phyloP scores from a whole-genome alignment of 495 filamentous ascomycete genomes.

The Annulohypoxylon nitens region DNA sequence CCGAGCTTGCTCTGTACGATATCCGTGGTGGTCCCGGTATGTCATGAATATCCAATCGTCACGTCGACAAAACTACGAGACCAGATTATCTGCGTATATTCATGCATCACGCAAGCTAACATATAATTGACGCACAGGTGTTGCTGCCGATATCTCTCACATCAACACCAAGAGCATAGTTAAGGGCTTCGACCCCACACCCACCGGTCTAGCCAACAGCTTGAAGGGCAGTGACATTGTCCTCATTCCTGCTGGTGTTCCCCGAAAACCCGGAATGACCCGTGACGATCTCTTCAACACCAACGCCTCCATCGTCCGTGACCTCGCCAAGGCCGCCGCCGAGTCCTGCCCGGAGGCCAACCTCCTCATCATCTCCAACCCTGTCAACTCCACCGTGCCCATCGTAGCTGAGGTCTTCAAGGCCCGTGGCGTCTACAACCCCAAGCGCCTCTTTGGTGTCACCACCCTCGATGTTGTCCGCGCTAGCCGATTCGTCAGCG shows the following conservation, averaged over 20 bases:
- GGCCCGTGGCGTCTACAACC: conserved; percentile 93
- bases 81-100: background rate
- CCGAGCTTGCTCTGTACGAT: conserved; percentile 95
- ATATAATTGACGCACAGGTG: conserved; percentile 69
- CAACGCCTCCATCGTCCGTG: conserved; percentile 98
- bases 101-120: conserved; percentile 22
- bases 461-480: conserved; percentile 99
- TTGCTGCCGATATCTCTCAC: conserved; percentile 96
- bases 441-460: conserved; percentile 97
- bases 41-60: conserved; percentile 48
- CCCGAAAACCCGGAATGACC: conserved; percentile 99
- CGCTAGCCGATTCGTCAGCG: conserved; percentile 94
- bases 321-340: conserved; percentile 95
- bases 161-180: conserved; percentile 99
- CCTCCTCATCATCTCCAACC: conserved; percentile 97
- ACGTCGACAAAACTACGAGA: background rate
- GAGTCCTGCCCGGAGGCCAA: conserved; percentile 92
- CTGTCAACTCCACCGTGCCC: conserved; percentile 98
- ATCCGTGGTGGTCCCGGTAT: conserved; percentile 93
- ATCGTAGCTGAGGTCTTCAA: conserved; percentile 98
- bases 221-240: conserved; percentile 92
- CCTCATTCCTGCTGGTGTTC: conserved; percentile 97
- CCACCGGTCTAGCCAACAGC: conserved; percentile 77
- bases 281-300: conserved; percentile 99
- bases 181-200: conserved; percentile 84